Evolutionary conservation across 1,284 basidiomycete genomes (phyloP), one percentile per base, ranked within the genome.

Genomic region (Ceratobasidium papillatum): DNA sequence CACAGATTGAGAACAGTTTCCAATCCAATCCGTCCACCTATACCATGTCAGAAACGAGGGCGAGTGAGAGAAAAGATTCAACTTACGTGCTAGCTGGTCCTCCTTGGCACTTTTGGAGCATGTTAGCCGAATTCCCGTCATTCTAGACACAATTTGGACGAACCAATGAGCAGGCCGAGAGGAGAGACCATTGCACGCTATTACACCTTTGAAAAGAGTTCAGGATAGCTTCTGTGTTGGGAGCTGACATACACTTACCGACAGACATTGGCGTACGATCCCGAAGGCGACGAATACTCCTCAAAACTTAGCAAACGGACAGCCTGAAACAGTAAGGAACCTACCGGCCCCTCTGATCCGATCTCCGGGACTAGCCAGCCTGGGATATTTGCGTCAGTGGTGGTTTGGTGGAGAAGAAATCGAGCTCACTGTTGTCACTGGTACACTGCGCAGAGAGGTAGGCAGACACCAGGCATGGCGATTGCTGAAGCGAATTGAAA

Each of bases 381-480:
- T 75, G 34, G 8, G 54, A 51, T 17, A 59, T 38, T 38, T 2
- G 19, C n/a, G 34, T 59, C 2, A 38, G 58, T 47, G 25, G 27
- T 17, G 30, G 36, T 17, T 5, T n/a, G n/a, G n/a, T n/a, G n/a
- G n/a, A 4, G n/a, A 34, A 27, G 19, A 7, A 38, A 34, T 68
- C 8, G 8, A 61, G 41, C 69, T 43, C 22, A 66, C 45, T 41
- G 43, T 61, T 56, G 58, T 74, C 72, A 38, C 49, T 51, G 19
- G 66, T 74, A 41, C 75, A 76, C 64, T 69, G 72, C 22, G 56
- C 71, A 27, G 73, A 69, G 11, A 77, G 77, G 47, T 75, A 72
- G 11, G 77, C 73, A 9, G 77, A 74, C 32, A 77, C 77, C 34
- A 76, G 41, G 36, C 77, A 77, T 19, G 77, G 77, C 4, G 75